These are phyloP conservation scores for Aurantiochytrium sp. DNA, from an alignment of 108 stramenopile species.

Conservation along the genomic window DNA sequence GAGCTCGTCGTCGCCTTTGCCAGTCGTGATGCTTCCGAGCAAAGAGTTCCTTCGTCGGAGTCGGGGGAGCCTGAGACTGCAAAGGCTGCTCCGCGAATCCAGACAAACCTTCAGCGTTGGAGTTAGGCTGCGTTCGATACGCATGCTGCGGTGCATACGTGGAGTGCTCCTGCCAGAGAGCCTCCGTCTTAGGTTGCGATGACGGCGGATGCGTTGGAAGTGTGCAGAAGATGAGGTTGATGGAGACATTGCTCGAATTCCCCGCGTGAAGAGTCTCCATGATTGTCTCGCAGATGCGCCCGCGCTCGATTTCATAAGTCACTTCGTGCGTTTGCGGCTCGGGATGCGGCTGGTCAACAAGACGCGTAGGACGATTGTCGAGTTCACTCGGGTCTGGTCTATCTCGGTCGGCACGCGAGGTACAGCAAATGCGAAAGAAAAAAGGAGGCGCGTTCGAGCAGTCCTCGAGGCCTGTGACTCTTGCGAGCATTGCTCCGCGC, in stretches of 20 bases:
- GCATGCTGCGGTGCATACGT: too few relatives aligned
- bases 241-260: not conserved
- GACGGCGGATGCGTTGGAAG: not conserved
- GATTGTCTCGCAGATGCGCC: not conserved
- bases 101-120: too few relatives aligned
- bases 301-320: not conserved
- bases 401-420: not conserved
- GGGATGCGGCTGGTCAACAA: not conserved
- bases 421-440: not conserved
- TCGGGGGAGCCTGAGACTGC: too few relatives aligned
- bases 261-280: not conserved
- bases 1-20: too few relatives aligned
- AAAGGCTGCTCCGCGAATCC: too few relatives aligned
- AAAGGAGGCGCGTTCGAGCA: not conserved
- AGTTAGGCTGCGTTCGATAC: too few relatives aligned
- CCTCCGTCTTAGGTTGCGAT: not conserved
- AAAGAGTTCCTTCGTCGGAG: too few relatives aligned
- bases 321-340: not conserved
- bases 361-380: not conserved
- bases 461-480: not conserved
- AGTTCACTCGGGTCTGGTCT: not conserved
- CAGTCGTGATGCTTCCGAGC: too few relatives aligned
- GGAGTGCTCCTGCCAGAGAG: too few relatives aligned
- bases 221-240: not conserved
- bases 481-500: not conserved